Conservation (phyloP, 176 grass and related monocot species). For the Eragrostis curvula region DNA sequence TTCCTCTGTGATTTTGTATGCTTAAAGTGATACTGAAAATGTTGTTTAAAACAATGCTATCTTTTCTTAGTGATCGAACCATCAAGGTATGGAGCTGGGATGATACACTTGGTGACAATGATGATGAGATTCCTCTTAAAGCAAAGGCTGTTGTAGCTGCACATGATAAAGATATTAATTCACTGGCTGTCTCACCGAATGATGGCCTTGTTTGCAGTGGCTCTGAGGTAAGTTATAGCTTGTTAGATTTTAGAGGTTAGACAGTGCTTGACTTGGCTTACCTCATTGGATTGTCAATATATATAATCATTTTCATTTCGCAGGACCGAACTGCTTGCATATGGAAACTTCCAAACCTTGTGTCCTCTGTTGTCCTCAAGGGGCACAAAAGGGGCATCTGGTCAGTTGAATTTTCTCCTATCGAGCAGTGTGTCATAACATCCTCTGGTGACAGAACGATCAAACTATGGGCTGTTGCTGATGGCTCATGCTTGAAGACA, state of each 20-base stretch:
- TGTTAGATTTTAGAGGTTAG: constrained; percentile 20
- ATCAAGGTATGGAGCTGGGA: constrained; percentile 92
- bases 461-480: constrained; percentile 90
- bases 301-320: constrained; percentile 42
- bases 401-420: constrained; percentile 97
- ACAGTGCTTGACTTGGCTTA: constrained; percentile 22
- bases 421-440: constrained; percentile 93
- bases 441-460: constrained; percentile 92
- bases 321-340: constrained; percentile 90
- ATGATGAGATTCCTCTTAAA: constrained; percentile 67
- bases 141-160: constrained; percentile 86
- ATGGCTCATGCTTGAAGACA: constrained; percentile 93
- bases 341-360: constrained; percentile 89
- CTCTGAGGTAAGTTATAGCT: constrained; percentile 71
- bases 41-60: constrained; percentile 28
- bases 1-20: constrained; percentile 6
- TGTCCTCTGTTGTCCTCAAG: constrained; percentile 72
- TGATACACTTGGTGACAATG: constrained; percentile 44
- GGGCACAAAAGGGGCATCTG: constrained; percentile 93
- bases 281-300: constrained; percentile 22
- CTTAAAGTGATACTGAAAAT: neutral
- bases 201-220: constrained; percentile 94
- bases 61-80: constrained; percentile 68
- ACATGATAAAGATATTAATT: constrained; percentile 99
- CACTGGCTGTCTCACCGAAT: constrained; percentile 80